Evolutionary conservation across 805 yeast species (phyloP).

Genomic region (Pichia phayaonensis): DNA sequence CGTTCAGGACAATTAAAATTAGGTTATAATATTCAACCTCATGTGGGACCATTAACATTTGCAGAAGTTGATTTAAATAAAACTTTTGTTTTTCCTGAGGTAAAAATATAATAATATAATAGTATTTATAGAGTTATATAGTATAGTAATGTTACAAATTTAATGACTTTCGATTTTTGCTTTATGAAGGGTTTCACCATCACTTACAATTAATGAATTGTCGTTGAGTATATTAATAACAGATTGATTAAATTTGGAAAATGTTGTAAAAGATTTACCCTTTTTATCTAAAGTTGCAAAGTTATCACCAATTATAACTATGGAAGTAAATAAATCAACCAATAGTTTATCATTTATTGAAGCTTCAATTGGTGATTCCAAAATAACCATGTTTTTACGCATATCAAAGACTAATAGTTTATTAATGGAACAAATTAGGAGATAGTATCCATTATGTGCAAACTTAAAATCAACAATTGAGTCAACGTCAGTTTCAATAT

Average conservation of each 20-base stretch:
- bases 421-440: constrained; percentile 19
- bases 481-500: not conserved
- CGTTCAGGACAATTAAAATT: constrained; percentile 62
- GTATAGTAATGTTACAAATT: not conserved
- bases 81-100: constrained; percentile 18
- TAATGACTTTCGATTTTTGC: not conserved
- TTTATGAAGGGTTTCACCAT: not conserved
- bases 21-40: constrained; percentile 91
- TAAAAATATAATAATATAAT: not conserved
- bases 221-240: not conserved
- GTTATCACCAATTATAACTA: not conserved
- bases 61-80: constrained; percentile 42
- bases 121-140: not conserved
- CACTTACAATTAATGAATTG: not conserved
- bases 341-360: not conserved
- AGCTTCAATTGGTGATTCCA: not conserved
- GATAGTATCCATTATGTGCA: constrained; percentile 54
- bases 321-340: not conserved
- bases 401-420: constrained; percentile 1
- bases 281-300: constrained; percentile 1
- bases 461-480: constrained; percentile 4
- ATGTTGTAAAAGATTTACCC: not conserved
- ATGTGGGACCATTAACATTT: constrained; percentile 69
- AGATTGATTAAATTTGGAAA: not conserved
- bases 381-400: constrained; percentile 1